These are phyloP conservation scores for Elaeagnus macrophylla DNA, from an alignment of 306 rosid species.

Conservation along the genomic window DNA sequence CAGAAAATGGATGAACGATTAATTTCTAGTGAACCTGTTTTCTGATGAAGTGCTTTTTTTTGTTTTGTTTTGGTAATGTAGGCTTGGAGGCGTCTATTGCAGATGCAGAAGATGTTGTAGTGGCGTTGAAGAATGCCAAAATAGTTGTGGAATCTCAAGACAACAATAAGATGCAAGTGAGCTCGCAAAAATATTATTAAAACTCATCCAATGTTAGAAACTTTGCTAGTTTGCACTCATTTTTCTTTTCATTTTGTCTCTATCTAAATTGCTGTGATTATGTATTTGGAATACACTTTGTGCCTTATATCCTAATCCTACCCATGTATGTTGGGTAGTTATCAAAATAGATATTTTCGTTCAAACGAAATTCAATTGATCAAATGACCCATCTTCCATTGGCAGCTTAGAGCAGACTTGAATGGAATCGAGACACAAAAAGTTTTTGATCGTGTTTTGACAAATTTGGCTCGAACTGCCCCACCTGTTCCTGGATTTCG, in stretches of 20 bases:
- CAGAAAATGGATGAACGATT: not conserved
- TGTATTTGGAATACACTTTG: not conserved
- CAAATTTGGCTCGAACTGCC: slow-evolving; percentile 54
- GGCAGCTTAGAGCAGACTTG: slow-evolving; percentile 70
- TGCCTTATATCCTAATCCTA: not conserved
- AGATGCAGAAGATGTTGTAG: slow-evolving; percentile 32
- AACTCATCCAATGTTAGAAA: not conserved
- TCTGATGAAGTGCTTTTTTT: not conserved
- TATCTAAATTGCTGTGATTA: not conserved
- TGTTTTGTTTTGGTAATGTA: slow-evolving; percentile 21
- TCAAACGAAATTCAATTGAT: no score
- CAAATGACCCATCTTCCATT: slow-evolving; percentile 8
- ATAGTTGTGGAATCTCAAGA: slow-evolving; percentile 50
- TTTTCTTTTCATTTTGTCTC: not conserved
- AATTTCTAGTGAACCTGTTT: no score
- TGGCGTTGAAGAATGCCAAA: slow-evolving; percentile 32
- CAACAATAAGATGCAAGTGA: slow-evolving; percentile 57
- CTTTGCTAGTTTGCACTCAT: not conserved
- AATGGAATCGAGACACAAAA: slow-evolving; percentile 57
- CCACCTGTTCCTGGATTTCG: slow-evolving; percentile 92
- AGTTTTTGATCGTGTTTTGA: slow-evolving; percentile 51
- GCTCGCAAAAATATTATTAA: slow-evolving; percentile 11
- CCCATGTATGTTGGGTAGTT: no score
- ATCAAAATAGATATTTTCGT: no score
- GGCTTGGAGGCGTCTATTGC: slow-evolving; percentile 69